Conservation (phyloP, 495 filamentous ascomycete genomes). For the Aspergillus heteromorphus region DNA sequence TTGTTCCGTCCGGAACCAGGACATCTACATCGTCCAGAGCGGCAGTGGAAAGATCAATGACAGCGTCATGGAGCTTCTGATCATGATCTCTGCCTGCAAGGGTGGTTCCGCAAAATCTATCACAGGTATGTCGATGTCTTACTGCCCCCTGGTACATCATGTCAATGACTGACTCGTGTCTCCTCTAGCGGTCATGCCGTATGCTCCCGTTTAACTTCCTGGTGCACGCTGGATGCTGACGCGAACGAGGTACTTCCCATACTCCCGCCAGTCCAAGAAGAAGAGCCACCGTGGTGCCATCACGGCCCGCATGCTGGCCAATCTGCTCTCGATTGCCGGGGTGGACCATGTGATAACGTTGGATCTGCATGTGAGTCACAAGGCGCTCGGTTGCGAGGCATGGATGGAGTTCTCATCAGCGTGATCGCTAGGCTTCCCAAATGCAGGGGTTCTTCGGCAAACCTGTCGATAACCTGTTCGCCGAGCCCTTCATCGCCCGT, state of each 20-base stretch:
- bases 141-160: neutral
- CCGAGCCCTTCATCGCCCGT: constrained; percentile 90
- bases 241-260: constrained; percentile 77
- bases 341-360: constrained; percentile 97
- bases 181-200: constrained; percentile 78
- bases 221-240: constrained; percentile 40
- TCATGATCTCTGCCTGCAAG: constrained; percentile 98
- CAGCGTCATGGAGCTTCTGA: constrained; percentile 95
- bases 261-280: constrained; percentile 98
- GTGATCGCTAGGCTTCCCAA: constrained; percentile 61
- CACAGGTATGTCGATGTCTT: constrained; percentile 61
- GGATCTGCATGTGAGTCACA: constrained; percentile 70
- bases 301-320: constrained; percentile 94
- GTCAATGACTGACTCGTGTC: constrained; percentile 20
- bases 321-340: constrained; percentile 85
- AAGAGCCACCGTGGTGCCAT: constrained; percentile 96
- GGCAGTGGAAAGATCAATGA: constrained; percentile 97
- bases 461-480: constrained; percentile 95
- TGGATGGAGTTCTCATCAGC: constrained; percentile 11
- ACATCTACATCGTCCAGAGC: constrained; percentile 98
- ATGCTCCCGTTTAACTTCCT: constrained; percentile 37
- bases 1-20: constrained; percentile 91
- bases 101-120: constrained; percentile 96
- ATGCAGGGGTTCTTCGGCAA: constrained; percentile 99
- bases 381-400: constrained; percentile 2